A percentile compares a stretch with the other conserved stretches of the same genome.
These are phyloP conservation scores for Psilocybe subaeruginosa DNA, from an alignment of 768 basidiomycete species.

Conservation along the genomic window DNA sequence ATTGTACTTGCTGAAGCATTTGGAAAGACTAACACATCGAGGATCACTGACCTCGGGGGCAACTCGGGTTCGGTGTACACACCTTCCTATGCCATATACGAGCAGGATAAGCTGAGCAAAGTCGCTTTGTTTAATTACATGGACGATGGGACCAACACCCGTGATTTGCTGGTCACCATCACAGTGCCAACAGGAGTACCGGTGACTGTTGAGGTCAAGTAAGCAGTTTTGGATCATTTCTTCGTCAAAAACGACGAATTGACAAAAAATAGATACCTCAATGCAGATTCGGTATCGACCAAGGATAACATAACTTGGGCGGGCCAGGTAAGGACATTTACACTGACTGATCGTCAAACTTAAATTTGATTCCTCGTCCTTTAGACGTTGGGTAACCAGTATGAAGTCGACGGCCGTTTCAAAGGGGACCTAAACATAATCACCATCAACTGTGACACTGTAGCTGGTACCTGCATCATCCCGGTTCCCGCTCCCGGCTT, in stretches of 20 bases:
- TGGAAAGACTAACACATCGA: slow-evolving; percentile 63
- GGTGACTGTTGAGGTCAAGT: slow-evolving; percentile 55
- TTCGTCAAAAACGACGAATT: neutral
- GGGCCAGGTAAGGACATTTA: slow-evolving; percentile 52
- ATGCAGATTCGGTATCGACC: slow-evolving; percentile 57
- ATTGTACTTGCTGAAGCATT: slow-evolving; percentile 73
- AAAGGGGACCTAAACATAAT: slow-evolving; percentile 55
- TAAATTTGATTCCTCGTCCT: neutral
- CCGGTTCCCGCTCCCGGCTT: slow-evolving; percentile 72
- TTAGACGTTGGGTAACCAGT: slow-evolving; percentile 63
- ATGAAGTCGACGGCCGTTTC: slow-evolving; percentile 70
- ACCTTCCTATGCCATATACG: slow-evolving; percentile 77
- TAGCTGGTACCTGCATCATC: slow-evolving; percentile 56
- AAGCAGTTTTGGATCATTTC: slow-evolving; percentile 15
- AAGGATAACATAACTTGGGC: slow-evolving; percentile 79
- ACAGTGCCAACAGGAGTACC: slow-evolving; percentile 52
- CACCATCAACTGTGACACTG: slow-evolving; percentile 61
- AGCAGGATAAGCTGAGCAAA: slow-evolving; percentile 62
- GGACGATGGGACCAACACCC: slow-evolving; percentile 57
- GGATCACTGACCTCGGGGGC: slow-evolving; percentile 63
- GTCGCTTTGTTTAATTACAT: slow-evolving; percentile 78
- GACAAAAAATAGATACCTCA: slow-evolving; percentile 49
- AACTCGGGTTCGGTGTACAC: slow-evolving; percentile 55
- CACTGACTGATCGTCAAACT: neutral
- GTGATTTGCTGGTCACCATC: slow-evolving; percentile 46